Conservation (phyloP, 768 basidiomycete genomes). For the Podaxis sp. region DNA sequence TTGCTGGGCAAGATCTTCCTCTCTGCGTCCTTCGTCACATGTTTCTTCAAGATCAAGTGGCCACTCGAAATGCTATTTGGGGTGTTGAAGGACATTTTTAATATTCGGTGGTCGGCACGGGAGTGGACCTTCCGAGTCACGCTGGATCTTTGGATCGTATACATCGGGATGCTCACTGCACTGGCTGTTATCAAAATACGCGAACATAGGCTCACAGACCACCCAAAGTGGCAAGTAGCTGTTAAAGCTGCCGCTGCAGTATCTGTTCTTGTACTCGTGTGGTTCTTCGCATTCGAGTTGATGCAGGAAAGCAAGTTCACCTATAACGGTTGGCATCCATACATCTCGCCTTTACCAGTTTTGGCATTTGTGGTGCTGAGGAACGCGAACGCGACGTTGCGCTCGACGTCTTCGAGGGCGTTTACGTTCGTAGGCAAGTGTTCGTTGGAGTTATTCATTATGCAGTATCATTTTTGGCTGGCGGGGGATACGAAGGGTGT, state of each 20-base stretch:
- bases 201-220: slow-evolving; percentile 68
- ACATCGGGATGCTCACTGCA: slow-evolving; percentile 81
- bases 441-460: slow-evolving; percentile 89
- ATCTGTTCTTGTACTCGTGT: slow-evolving; percentile 56
- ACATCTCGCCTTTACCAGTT: slow-evolving; percentile 80
- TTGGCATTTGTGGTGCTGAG: slow-evolving; percentile 73
- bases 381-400: slow-evolving; percentile 69
- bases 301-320: slow-evolving; percentile 74
- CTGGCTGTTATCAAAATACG: slow-evolving; percentile 73
- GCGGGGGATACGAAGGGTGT: slow-evolving; percentile 83
- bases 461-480: slow-evolving; percentile 88
- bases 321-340: slow-evolving; percentile 87
- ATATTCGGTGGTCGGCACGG: slow-evolving; percentile 78
- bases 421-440: slow-evolving; percentile 86
- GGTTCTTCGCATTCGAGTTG: slow-evolving; percentile 87
- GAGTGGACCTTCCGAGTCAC: slow-evolving; percentile 91
- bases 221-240: slow-evolving; percentile 60
- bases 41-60: slow-evolving; percentile 64
- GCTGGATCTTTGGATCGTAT: slow-evolving; percentile 88
- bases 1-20: slow-evolving; percentile 68
- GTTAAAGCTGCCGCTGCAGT: slow-evolving; percentile 48
- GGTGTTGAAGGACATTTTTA: slow-evolving; percentile 62
- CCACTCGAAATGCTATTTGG: slow-evolving; percentile 65
- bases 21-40: slow-evolving; percentile 63
- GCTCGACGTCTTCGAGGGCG: slow-evolving; percentile 63